Evolutionary conservation across 371 early-diverging fungal species (phyloP).

Genomic region (Apophysomyces sp.): DNA sequence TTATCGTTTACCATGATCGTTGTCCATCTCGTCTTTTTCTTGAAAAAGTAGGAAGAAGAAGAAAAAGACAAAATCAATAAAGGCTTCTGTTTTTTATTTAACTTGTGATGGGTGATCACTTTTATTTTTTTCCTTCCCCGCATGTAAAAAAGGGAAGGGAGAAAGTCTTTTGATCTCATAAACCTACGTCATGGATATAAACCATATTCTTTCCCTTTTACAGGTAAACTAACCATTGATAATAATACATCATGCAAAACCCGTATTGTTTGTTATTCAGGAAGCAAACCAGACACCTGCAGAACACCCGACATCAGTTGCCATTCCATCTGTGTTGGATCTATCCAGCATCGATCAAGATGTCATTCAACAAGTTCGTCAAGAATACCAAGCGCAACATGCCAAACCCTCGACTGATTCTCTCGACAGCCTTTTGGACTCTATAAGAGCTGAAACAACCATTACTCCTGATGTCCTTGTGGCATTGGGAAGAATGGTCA

Average conservation of each 20-base stretch:
- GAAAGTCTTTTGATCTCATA: not conserved
- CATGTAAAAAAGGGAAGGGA: not conserved
- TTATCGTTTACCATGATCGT: not conserved
- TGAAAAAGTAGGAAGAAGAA: not conserved
- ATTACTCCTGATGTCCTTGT: constrained; percentile 42
- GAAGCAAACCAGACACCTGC: not conserved
- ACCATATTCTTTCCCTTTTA: constrained; percentile 12
- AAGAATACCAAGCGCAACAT: constrained; percentile 29
- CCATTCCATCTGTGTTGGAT: constrained; percentile 16
- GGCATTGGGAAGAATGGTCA: constrained; percentile 27
- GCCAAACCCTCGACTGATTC: not conserved
- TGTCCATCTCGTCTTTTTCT: not conserved
- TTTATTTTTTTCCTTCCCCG: not conserved
- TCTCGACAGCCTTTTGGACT: constrained; percentile 17
- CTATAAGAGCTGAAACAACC: constrained; percentile 19
- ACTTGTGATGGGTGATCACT: constrained; percentile 6
- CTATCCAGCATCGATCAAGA: constrained; percentile 30
- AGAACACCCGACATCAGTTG: not conserved
- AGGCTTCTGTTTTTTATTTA: not conserved
- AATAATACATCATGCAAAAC: no score
- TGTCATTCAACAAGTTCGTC: constrained; percentile 39
- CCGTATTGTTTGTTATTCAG: not conserved
- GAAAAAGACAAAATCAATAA: not conserved
- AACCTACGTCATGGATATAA: constrained; percentile 15
- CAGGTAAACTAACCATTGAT: no score